phyloP scores from a whole-genome alignment of 768 basidiomycete species.

The Plicaturopsis crispa region DNA sequence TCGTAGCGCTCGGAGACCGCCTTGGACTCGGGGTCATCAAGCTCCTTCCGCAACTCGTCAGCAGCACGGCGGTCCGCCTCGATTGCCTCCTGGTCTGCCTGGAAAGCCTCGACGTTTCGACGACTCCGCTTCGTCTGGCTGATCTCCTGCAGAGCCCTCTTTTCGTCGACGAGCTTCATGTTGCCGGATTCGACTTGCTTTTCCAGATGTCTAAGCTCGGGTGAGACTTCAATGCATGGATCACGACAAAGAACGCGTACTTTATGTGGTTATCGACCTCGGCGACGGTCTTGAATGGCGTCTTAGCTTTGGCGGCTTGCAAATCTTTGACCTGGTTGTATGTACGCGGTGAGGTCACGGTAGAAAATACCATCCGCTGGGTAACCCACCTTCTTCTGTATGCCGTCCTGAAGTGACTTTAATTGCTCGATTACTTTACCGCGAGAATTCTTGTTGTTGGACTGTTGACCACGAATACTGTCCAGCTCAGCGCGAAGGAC shows the following conservation, averaged over 20 bases:
- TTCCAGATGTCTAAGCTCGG: conserved; percentile 75
- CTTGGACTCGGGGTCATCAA: conserved; percentile 88
- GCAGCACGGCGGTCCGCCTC: conserved; percentile 65
- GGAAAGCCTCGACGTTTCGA: conserved; percentile 73
- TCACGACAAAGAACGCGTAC: conserved; percentile 34
- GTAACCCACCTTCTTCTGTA: conserved; percentile 69
- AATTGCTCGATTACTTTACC: conserved; percentile 72
- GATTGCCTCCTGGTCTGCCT: conserved; percentile 71
- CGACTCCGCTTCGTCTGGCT: conserved; percentile 62
- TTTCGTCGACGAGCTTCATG: conserved; percentile 93
- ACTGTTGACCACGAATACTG: conserved; percentile 69
- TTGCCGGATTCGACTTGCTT: conserved; percentile 87
- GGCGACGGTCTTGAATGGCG: conserved; percentile 68
- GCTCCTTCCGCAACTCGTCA: conserved; percentile 75
- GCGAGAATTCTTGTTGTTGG: conserved; percentile 62
- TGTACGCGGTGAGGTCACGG: conserved; percentile 1
- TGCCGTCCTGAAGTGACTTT: conserved; percentile 65
- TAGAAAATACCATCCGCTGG: neutral
- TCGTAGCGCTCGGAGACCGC: conserved; percentile 78
- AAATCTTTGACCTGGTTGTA: conserved; percentile 73
- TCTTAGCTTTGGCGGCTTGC: conserved; percentile 72
- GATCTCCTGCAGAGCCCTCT: conserved; percentile 90
- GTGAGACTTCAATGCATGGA: conserved; percentile 2
- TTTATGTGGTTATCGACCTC: conserved; percentile 86
- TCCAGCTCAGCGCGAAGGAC: conserved; percentile 79